Base-by-base conservation (phyloP, 257 asterid genomes). In the Nicotiana tabacum region DNA sequence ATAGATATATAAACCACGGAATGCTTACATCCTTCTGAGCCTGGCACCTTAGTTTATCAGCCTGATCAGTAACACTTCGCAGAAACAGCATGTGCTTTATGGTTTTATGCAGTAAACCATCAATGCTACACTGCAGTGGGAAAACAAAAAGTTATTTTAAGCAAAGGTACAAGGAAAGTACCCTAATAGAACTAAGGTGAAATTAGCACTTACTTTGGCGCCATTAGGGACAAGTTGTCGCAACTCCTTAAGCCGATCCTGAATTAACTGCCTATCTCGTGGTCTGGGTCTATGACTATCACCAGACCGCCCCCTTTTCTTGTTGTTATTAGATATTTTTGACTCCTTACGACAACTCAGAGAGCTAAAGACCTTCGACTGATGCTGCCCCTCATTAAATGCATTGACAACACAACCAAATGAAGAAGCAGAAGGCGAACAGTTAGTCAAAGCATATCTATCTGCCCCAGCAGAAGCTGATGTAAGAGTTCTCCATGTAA, bases 191-290 rank as follows among this genome's bases (percentile, higher is more conserved):
- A 56, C 7, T 12, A 65, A 6, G 67, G 60, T 9, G 58, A 77
- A 83, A 76, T 46, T 46, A 74, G 27, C 82, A 83, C 89, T 84
- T 78, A 91, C 99, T 85, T 93, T 94, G 78, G 90, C 92, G 78
- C 93, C 92, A 86, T 86, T 85, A 15, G 99, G 99, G 85, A 96
- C 96, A 85, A 96, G 98, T 77, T 93, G 93, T 58, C 99, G 87
- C 77, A 96, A 92, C 88, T 93, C 98, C 90, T 94, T 94, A 87
- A 96, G 85, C 68, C 97, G 89, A 68, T 96, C 98, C 86, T 96
- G 98, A 82, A 96, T 93, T 92, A 94, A 88, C 84, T 96, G 99
- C 76, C 99, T 90, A 83, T 96, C 99, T 32, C 99, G 91, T 82
- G 99, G 99, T 86, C 92, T 92, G 78, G 93, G 85, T 88, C 85